Evolutionary conservation across 2,329 filamentous ascomycete species (phyloP).

Genomic region (Trichophyton simii): DNA sequence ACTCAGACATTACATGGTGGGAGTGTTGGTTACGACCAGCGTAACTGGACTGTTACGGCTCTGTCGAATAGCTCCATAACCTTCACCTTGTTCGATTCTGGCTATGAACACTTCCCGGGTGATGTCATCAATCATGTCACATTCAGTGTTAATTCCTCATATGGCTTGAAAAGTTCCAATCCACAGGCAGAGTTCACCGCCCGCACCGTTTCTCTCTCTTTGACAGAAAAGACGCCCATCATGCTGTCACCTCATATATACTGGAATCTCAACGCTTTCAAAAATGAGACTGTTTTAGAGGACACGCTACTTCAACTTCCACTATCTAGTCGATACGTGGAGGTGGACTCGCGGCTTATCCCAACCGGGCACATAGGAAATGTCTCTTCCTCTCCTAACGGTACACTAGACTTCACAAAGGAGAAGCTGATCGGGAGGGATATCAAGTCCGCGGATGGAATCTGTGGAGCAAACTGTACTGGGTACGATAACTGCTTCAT

Average conservation of each 20-base stretch:
- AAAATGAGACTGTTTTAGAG: slow-evolving; percentile 31
- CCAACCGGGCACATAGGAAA: slow-evolving; percentile 64
- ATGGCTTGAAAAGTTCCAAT: slow-evolving; percentile 22
- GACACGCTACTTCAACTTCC: slow-evolving; percentile 36
- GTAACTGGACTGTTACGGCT: slow-evolving; percentile 39
- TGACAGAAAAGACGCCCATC: slow-evolving; percentile 37
- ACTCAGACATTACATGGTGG: slow-evolving; percentile 42
- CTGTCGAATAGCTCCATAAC: slow-evolving; percentile 32
- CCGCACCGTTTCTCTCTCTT: slow-evolving; percentile 32
- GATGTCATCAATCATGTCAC: slow-evolving; percentile 36
- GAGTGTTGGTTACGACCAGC: slow-evolving; percentile 35
- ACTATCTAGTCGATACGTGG: slow-evolving; percentile 34
- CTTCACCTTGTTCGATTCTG: slow-evolving; percentile 35
- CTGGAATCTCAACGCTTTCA: slow-evolving; percentile 41
- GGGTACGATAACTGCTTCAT: slow-evolving; percentile 60
- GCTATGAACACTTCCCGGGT: slow-evolving; percentile 35
- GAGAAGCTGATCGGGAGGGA: slow-evolving; percentile 69
- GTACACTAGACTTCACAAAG: slow-evolving; percentile 50
- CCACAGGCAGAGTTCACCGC: slow-evolving; percentile 31
- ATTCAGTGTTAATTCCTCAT: slow-evolving; percentile 31
- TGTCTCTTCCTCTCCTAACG: slow-evolving; percentile 56
- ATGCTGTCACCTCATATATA: slow-evolving; percentile 41
- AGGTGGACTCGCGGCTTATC: slow-evolving; percentile 50
- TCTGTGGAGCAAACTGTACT: slow-evolving; percentile 70
- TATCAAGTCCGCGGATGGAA: slow-evolving; percentile 50